Evolutionary conservation across 106 monocot species (phyloP), one percentile per base, ranked within the genome.

Genomic region (Allium sativum): DNA sequence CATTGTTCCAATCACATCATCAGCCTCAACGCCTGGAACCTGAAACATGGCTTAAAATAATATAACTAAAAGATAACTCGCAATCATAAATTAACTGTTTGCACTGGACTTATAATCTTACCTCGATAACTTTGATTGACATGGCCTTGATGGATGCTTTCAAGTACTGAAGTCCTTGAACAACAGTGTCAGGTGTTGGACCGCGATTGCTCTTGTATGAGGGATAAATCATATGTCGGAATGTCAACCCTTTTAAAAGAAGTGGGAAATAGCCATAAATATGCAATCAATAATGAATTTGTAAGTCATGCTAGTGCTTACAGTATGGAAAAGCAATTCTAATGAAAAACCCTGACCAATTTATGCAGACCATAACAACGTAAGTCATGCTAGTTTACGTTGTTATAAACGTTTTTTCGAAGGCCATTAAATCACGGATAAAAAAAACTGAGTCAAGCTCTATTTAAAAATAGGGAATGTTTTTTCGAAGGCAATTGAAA

Each of bases 21-120:
- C 98, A 70, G 92, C 98, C 83, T 98, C 98, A 61, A 98, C 98
- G 69, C 98, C 98, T 68, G 98, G 98, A 85, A 98, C 98, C 98
- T 98, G 78, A 50, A 63, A 64, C 55, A 40, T n/a, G n/a, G n/a
- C n/a, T n/a, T n/a, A 31, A 31, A 3, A 31, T 31, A 5, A 31
- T 31, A 31, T 31, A 2, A 31, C 31, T 31, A 2, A 31, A 31
- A 31, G 31, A 31, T 31, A 31, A 31, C 31, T 31, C 31, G 31
- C 5, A 3, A 0, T 31, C 31, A 31, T 31, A 31, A 31, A 31
- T 5, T 31, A 31, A 3, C 31, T 31, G 10, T 40, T 55, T 5
- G 46, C n/a, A 16, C 14, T 18, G 7, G 50, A 64, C 18, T 43
- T 42, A 47, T 40, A 70, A 48, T 9, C 53, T 73, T 81, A 98